Conservation (phyloP, 2,329 filamentous ascomycete species). For the Emergomyces africanus region DNA sequence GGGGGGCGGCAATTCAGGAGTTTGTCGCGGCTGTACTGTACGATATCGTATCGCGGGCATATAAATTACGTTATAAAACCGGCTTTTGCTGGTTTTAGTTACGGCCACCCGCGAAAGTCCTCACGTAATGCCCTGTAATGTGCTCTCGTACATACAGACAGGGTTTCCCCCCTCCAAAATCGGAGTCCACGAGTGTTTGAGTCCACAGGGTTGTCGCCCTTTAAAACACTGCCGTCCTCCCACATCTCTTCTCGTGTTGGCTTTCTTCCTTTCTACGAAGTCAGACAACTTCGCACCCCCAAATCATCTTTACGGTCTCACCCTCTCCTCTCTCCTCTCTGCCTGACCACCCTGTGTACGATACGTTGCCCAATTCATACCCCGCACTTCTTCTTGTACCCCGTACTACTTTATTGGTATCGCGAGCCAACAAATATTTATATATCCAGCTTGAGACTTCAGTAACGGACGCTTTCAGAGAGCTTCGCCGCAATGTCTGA, state of each 20-base stretch:
- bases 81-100: neutral
- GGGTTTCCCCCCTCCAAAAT: too few relatives aligned
- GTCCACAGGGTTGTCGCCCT: neutral
- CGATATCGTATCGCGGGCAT: neutral
- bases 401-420: neutral
- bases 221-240: neutral
- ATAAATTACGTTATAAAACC: neutral
- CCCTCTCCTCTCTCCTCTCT: neutral
- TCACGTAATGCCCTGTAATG: neutral
- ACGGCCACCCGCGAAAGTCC: neutral
- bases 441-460: neutral
- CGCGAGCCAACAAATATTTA: neutral
- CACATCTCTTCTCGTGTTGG: neutral
- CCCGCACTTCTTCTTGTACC: neutral
- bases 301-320: neutral
- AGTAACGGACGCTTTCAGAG: neutral
- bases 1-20: neutral
- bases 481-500: conserved; percentile 24
- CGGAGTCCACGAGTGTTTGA: neutral
- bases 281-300: neutral
- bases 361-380: neutral
- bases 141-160: neutral
- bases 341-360: neutral
- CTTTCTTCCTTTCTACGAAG: neutral
- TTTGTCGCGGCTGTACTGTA: neutral